Evolutionary conservation across 805 yeast species (phyloP).

Genomic region (Cyberlindnera xylosilytica): DNA sequence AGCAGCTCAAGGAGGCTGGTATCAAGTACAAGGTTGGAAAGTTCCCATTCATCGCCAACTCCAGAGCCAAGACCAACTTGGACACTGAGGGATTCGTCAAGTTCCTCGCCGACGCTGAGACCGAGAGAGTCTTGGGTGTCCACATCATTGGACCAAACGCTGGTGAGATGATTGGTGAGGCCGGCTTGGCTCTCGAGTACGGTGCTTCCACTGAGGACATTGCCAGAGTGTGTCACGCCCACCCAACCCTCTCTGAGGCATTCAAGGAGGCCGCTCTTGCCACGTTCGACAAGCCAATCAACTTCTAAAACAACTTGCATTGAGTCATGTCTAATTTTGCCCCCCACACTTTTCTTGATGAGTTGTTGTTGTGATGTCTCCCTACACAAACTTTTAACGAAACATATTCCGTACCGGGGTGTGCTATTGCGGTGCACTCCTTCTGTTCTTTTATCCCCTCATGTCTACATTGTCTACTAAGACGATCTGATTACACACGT

Average conservation of each 20-base stretch:
- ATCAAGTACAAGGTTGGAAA: constrained; percentile 91
- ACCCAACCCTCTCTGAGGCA: constrained; percentile 97
- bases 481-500: constrained; percentile 1
- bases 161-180: constrained; percentile 99
- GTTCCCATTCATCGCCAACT: constrained; percentile 98
- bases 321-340: background rate
- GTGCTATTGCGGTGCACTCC: no score
- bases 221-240: constrained; percentile 98
- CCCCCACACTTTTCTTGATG: background rate
- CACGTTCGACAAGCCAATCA: constrained; percentile 87
- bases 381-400: background rate
- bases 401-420: background rate
- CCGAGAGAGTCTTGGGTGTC: constrained; percentile 93
- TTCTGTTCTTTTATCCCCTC: background rate
- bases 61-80: constrained; percentile 97
- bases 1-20: constrained; percentile 90
- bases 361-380: background rate
- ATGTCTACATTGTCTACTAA: background rate
- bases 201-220: constrained; percentile 98
- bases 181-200: constrained; percentile 94
- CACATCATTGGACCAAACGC: constrained; percentile 98
- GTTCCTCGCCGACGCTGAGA: constrained; percentile 92
- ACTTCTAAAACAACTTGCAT: constrained; percentile 46
- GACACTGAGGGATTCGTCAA: constrained; percentile 98
- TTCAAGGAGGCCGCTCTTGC: constrained; percentile 97